Evolutionary conservation across 768 basidiomycete genomes (phyloP).

Genomic region (Amanita molliuscula): DNA sequence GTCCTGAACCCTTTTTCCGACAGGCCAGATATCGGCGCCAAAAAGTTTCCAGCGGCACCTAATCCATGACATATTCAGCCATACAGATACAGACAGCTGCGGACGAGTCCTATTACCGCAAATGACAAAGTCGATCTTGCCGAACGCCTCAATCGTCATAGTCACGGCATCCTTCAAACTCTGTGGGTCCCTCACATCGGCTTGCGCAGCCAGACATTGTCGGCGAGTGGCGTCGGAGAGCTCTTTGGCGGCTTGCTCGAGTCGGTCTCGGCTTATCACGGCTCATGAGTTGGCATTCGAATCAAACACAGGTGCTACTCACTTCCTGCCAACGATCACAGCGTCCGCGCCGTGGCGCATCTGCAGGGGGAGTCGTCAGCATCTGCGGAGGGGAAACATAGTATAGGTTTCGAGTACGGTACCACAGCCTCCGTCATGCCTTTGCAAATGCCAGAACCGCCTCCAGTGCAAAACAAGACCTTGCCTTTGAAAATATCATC

Average conservation of each 20-base stretch:
- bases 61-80: slow-evolving; percentile 3
- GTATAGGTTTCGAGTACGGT: slow-evolving; percentile 7
- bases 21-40: slow-evolving; percentile 74
- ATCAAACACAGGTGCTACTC: slow-evolving; percentile 17
- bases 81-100: not conserved
- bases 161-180: slow-evolving; percentile 67
- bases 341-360: slow-evolving; percentile 80
- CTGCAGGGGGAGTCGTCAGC: slow-evolving; percentile 22
- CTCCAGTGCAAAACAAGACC: slow-evolving; percentile 86
- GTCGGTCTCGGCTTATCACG: slow-evolving; percentile 50
- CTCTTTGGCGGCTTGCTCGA: slow-evolving; percentile 58
- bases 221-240: slow-evolving; percentile 62
- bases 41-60: slow-evolving; percentile 96
- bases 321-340: slow-evolving; percentile 84
- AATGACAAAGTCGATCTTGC: slow-evolving; percentile 89
- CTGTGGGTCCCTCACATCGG: slow-evolving; percentile 75
- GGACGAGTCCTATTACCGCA: slow-evolving; percentile 47
- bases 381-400: not conserved
- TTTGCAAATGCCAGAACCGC: slow-evolving; percentile 88
- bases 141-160: slow-evolving; percentile 65
- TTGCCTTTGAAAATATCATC: slow-evolving; percentile 81
- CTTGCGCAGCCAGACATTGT: slow-evolving; percentile 61
- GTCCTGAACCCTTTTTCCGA: slow-evolving; percentile 89
- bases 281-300: slow-evolving; percentile 1
- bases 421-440: slow-evolving; percentile 81